Percentiles rank a stretch among this genome's conserved stretches.
Conservation (phyloP, 768 basidiomycete genomes). For the Phylloporus sp. region DNA sequence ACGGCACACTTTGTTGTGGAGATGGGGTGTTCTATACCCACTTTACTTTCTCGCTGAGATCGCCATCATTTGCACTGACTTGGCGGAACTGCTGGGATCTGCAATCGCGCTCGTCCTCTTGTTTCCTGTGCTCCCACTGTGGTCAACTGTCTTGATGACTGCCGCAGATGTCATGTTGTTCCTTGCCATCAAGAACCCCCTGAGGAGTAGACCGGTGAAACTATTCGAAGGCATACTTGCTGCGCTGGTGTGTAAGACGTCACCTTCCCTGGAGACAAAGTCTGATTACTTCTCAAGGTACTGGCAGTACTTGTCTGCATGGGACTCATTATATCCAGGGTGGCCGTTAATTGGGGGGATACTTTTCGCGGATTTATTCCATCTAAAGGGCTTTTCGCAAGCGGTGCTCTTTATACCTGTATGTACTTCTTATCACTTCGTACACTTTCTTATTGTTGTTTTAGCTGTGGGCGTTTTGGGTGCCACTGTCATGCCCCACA, state of each 20-base stretch:
- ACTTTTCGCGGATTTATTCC: conserved; percentile 77
- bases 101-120: conserved; percentile 77
- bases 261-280: not conserved
- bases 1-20: conserved; percentile 48
- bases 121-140: conserved; percentile 63
- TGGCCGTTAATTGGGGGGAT: conserved; percentile 64
- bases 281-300: conserved; percentile 36
- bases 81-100: conserved; percentile 77
- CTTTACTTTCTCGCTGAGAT: conserved; percentile 62
- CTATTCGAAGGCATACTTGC: conserved; percentile 65
- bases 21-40: conserved; percentile 60
- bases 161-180: conserved; percentile 64
- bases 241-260: conserved; percentile 42
- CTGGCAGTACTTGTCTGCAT: conserved; percentile 75
- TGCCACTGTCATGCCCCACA: conserved; percentile 92
- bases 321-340: conserved; percentile 65
- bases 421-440: conserved; percentile 19
- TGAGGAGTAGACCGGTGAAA: conserved; percentile 59
- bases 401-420: conserved; percentile 64
- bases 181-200: conserved; percentile 65
- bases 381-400: conserved; percentile 54
- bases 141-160: conserved; percentile 67
- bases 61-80: conserved; percentile 71
- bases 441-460: conserved; percentile 12
- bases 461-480: conserved; percentile 69